Evolutionary conservation across 2,329 filamentous ascomycete genomes (phyloP).

Genomic region (Verticillium zaregamsianum): DNA sequence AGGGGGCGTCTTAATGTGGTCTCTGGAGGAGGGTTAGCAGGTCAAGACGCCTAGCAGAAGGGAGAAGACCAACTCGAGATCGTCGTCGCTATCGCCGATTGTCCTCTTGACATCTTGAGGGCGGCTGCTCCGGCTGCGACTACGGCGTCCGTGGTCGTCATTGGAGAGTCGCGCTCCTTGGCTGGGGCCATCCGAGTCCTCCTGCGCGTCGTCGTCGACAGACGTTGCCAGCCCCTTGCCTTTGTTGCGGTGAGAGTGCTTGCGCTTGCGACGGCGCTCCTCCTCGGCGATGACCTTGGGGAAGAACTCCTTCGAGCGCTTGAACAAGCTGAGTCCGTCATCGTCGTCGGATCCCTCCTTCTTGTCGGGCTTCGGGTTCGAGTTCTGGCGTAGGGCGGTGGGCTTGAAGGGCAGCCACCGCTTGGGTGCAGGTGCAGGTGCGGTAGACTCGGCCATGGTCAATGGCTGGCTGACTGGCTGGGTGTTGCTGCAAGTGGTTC

Average conservation of each 20-base stretch:
- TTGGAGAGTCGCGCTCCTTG: background rate
- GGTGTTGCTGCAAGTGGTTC: background rate
- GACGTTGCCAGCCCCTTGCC: conserved; percentile 6
- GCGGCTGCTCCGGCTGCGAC: background rate
- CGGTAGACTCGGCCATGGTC: background rate
- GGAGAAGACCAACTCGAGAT: background rate
- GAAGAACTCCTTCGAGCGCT: conserved; percentile 45
- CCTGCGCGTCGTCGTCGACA: conserved; percentile 5
- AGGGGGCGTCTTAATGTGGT: conserved; percentile 28
- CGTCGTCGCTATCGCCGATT: conserved; percentile 8
- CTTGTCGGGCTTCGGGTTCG: conserved; percentile 19
- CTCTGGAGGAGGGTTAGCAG: conserved; percentile 14
- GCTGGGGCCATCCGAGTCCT: conserved; percentile 16
- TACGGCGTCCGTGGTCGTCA: background rate
- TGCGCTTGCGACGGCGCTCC: conserved; percentile 18
- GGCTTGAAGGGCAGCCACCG: conserved; percentile 47
- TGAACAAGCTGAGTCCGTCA: conserved; percentile 43
- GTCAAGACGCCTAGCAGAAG: conserved; percentile 11
- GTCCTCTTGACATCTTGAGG: conserved; percentile 16
- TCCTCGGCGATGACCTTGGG: conserved; percentile 37
- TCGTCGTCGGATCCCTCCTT: conserved; percentile 23
- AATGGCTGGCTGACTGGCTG: background rate
- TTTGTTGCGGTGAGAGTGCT: conserved; percentile 9
- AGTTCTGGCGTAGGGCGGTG: conserved; percentile 34
- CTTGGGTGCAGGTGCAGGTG: conserved; percentile 15